Base-by-base conservation (phyloP, 2,329 filamentous ascomycete genomes). In the Fusarium sp. region DNA sequence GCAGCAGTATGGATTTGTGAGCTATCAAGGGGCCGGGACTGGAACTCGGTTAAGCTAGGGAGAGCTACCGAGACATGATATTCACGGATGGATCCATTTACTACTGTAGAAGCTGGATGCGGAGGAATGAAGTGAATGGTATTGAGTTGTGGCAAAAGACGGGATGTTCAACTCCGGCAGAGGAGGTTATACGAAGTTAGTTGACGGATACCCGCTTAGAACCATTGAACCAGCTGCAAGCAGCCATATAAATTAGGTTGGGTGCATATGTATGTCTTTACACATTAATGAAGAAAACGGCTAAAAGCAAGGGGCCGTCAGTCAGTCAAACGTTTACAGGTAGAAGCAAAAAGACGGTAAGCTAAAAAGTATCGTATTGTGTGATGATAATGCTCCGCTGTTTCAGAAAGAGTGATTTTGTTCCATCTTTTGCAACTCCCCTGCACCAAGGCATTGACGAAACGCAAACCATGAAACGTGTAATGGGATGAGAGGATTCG, bases 321-420 rank as follows among this genome's bases (percentile, higher is more conserved):
- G 24, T 34, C 40, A 22, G 40, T 42, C 40, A 42, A 22, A 42
- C 13, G 36, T 39, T n/a, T 7, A 8, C 24, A 17, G 8, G 53
- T 49, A 39, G 31, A 38, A 33, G 22, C 24, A 51, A 65, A 69
- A 68, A 58, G 56, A 64, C 46, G 62, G 63, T 62, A 70, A 53
- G 52, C 42, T 51, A 39, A 18, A 31, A 39, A 10, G 45, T 20
- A 48, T 34, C 10, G 49, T 54, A 18, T 45, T 28, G 42, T 65
- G 53, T 42, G 20, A 34, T 38, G 17, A 14, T 28, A 61, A 50
- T 45, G 62, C 64, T 64, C 64, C 61, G 67, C 67, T 74, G 72
- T 74, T 74, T 74, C 71, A 74, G 55, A 63, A 66, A 73, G 50
- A 69, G 59, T 72, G 60, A 24, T 58, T 71, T 58, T 57, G 9